Evolutionary conservation across 331 rosid genomes (phyloP).

Genomic region (Rhamnella rubrinervis): DNA sequence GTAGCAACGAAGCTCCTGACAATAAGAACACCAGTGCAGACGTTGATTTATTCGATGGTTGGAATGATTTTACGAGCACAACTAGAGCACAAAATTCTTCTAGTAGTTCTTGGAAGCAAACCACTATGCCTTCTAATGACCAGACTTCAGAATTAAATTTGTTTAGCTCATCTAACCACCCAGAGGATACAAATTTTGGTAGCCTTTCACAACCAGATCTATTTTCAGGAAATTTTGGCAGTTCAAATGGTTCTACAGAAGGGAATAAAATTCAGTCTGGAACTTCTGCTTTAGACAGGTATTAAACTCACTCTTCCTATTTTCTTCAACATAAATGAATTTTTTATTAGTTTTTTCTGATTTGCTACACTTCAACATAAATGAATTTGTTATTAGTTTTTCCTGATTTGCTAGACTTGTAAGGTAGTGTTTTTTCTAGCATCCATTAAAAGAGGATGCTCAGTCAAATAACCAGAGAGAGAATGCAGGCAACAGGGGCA

Average conservation of each 20-base stretch:
- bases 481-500: too few species aligned
- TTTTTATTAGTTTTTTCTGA: slow-evolving; percentile 1
- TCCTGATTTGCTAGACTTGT: slow-evolving; percentile 6
- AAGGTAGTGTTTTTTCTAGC: neutral
- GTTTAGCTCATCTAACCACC: slow-evolving; percentile 36
- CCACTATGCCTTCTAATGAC: slow-evolving; percentile 31
- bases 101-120: slow-evolving; percentile 39
- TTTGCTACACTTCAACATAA: neutral
- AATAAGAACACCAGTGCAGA: slow-evolving; percentile 25
- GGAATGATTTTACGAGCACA: slow-evolving; percentile 69
- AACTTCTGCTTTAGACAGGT: slow-evolving; percentile 57
- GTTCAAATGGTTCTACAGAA: slow-evolving; percentile 34
- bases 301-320: neutral
- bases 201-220: slow-evolving; percentile 40
- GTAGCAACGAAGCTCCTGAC: slow-evolving; percentile 31
- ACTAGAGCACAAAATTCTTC: slow-evolving; percentile 40
- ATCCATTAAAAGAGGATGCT: neutral
- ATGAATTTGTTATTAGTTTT: neutral
- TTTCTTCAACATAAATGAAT: too few species aligned
- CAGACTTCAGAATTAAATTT: slow-evolving; percentile 41
- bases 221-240: slow-evolving; percentile 42
- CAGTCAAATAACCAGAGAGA: too few species aligned
- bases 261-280: slow-evolving; percentile 29
- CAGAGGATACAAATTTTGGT: slow-evolving; percentile 46
- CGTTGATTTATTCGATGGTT: slow-evolving; percentile 47